phyloP scores from a whole-genome alignment of 345 rosid species.

The Salix purpurea region DNA sequence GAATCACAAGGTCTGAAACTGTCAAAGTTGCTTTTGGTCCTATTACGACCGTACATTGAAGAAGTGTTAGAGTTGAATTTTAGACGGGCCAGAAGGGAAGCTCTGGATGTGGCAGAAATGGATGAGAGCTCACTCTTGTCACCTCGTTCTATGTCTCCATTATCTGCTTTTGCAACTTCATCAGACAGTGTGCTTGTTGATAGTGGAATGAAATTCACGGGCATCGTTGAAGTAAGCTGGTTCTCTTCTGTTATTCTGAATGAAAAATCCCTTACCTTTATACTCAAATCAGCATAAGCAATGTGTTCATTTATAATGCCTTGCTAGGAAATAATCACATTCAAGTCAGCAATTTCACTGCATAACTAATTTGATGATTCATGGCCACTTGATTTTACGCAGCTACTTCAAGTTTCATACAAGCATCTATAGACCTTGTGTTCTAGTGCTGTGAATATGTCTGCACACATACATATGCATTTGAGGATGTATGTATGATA shows the following conservation, averaged over 20 bases:
- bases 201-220: constrained; percentile 76
- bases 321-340: background rate
- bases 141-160: constrained; percentile 45
- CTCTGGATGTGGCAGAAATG: constrained; percentile 52
- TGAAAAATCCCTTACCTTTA: background rate
- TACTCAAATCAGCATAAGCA: background rate
- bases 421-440: background rate
- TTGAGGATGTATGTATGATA: background rate
- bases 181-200: constrained; percentile 61
- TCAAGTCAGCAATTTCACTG: background rate
- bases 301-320: background rate
- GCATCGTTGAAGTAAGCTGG: constrained; percentile 66
- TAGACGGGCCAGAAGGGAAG: constrained; percentile 68
- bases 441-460: background rate
- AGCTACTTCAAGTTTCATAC: background rate
- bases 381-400: background rate
- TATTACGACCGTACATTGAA: constrained; percentile 75
- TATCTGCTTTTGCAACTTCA: constrained; percentile 55
- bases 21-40: constrained; percentile 81
- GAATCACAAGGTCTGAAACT: constrained; percentile 79
- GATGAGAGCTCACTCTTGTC: constrained; percentile 56
- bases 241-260: constrained; percentile 3
- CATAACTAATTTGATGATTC: background rate
- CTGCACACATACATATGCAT: background rate
- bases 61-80: constrained; percentile 89